Evolutionary conservation across 2,329 filamentous ascomycete genomes (phyloP), one percentile per base, ranked within the genome.

Genomic region (Septoria petroselini): DNA sequence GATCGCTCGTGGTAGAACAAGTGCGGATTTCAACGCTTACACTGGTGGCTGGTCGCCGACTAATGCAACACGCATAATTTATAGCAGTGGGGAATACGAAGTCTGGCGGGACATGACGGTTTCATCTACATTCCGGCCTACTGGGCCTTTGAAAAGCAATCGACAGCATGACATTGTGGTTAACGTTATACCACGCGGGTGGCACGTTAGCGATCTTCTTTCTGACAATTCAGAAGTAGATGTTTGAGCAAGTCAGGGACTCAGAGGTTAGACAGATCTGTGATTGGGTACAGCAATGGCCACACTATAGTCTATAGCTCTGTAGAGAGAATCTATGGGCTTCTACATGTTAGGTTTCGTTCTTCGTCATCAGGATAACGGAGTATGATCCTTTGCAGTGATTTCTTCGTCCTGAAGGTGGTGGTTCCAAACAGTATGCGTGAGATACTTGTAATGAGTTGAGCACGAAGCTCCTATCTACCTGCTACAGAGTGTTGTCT

Each of bases 31-130:
- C 34, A 84, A 84, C 62, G 63, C 60, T 9, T 71, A 70, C 58
- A 83, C 80, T 0, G 69, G 73, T 19, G 81, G 82, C 25, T 84
- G 82, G 81, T 51, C 64, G 48, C 63, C 73, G 19, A 73, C 70
- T 31, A 19, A 40, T 11, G 21, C 37, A 54, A 57, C 40, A 76
- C 73, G 79, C 2, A 65, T 84, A n/a, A 69, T 82, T n/a, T 82
- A 75, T 70, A 71, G 74, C 4, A 82, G 82, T 57, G 80, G 76
- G 34, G 70, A 81, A 65, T 78, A 70, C 44, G 81, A 84, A 59
- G 81, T 80, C 3, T 83, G 80, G 81, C 70, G 74, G 23, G 73
- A 77, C 2, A 72, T 76, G 0, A 73, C 74, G 3, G 73, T 83
- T 1, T 75, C 73, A 1, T 77, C 76, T 12, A 21, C 7, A 7